Evolutionary conservation across 2,329 filamentous ascomycete genomes (phyloP).

Genomic region (Cytospora schulzeri): DNA sequence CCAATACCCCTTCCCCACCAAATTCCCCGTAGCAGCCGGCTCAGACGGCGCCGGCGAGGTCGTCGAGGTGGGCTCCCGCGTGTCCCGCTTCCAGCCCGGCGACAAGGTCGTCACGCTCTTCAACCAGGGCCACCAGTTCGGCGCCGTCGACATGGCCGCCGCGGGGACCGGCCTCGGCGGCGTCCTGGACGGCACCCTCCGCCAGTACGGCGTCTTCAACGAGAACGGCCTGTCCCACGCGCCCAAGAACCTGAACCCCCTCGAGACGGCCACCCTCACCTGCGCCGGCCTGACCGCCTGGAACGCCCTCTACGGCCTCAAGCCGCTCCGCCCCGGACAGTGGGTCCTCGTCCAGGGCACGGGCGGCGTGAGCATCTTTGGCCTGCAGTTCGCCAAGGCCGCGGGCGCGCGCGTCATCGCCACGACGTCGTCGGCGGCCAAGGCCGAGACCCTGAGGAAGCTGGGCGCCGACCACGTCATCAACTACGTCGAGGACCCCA

Average conservation of each 20-base stretch:
- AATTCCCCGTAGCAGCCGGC: slow-evolving; percentile 49
- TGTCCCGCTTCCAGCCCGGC: slow-evolving; percentile 52
- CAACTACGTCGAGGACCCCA: slow-evolving; percentile 55
- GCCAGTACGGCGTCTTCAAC: slow-evolving; percentile 67
- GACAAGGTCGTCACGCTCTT: slow-evolving; percentile 64
- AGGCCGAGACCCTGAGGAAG: slow-evolving; percentile 51
- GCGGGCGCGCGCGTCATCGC: slow-evolving; percentile 59
- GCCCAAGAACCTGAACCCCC: slow-evolving; percentile 56
- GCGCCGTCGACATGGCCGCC: slow-evolving; percentile 40
- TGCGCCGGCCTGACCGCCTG: slow-evolving; percentile 67
- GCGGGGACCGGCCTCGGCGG: slow-evolving; percentile 66
- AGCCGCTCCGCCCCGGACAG: slow-evolving; percentile 54
- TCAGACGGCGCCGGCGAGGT: slow-evolving; percentile 59
- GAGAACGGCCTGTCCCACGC: slow-evolving; percentile 68
- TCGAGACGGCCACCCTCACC: slow-evolving; percentile 58
- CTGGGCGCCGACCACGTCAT: slow-evolving; percentile 58
- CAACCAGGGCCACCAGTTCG: slow-evolving; percentile 55
- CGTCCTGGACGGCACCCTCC: slow-evolving; percentile 66
- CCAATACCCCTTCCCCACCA: slow-evolving; percentile 47
- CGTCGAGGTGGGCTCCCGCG: slow-evolving; percentile 51
- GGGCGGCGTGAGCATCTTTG: slow-evolving; percentile 68
- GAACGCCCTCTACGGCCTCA: slow-evolving; percentile 65
- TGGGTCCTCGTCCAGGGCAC: slow-evolving; percentile 71
- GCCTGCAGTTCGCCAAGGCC: slow-evolving; percentile 54
- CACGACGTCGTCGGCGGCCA: slow-evolving; percentile 54